Percentiles rank a stretch among this genome's conserved stretches.
phyloP scores from a whole-genome alignment of 2,329 filamentous ascomycete species.

The Aureobasidium sp. region DNA sequence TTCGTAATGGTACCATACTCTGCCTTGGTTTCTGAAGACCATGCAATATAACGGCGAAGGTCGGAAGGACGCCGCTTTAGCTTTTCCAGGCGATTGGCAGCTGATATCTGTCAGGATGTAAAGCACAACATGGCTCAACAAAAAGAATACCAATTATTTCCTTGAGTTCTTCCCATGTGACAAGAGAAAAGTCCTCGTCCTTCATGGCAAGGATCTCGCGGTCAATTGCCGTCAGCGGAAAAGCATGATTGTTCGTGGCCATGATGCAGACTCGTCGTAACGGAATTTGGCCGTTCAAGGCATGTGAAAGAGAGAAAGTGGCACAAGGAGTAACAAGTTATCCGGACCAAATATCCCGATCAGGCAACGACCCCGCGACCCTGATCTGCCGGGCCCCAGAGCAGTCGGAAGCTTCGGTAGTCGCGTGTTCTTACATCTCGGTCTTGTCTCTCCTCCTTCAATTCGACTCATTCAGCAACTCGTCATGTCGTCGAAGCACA shows the following conservation, averaged over 20 bases:
- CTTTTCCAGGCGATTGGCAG: conserved; percentile 47
- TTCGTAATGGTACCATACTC: conserved; percentile 50
- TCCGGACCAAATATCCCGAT: background rate
- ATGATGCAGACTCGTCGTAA: background rate
- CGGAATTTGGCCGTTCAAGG: background rate
- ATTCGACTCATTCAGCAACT: background rate
- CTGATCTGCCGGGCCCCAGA: background rate
- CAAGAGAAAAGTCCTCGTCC: conserved; percentile 46
- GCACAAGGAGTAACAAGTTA: background rate
- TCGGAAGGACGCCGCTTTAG: conserved; percentile 55
- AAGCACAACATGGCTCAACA: background rate
- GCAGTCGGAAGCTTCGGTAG: background rate
- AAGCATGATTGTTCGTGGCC: conserved; percentile 22
- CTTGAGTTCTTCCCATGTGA: conserved; percentile 47
- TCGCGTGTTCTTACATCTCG: conserved; percentile 27
- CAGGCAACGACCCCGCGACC: background rate
- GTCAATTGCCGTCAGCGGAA: conserved; percentile 45
- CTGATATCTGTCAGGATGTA: conserved; percentile 17
- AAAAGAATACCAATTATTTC: conserved; percentile 42
- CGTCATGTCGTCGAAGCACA: conserved; percentile 17
- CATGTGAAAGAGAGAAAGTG: background rate
- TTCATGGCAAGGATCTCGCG: conserved; percentile 42
- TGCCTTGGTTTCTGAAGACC: conserved; percentile 49
- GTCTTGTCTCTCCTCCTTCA: background rate
- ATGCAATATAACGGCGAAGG: conserved; percentile 53